Base-by-base conservation (phyloP, 2,329 filamentous ascomycete genomes). In the Drechslerella dactyloides region DNA sequence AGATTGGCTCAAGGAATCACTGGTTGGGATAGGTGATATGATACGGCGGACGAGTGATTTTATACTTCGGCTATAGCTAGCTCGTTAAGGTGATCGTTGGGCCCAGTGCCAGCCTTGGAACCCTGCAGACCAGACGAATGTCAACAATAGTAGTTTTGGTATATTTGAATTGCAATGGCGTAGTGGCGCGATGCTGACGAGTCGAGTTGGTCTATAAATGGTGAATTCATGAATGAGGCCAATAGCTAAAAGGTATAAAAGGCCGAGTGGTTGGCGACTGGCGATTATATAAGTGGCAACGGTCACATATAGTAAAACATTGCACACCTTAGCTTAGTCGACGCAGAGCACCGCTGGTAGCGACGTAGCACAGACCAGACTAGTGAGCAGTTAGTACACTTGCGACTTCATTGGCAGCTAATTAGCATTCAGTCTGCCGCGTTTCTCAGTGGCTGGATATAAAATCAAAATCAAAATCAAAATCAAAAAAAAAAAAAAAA, bases 381-480 rank as follows among this genome's bases (percentile, higher is more conserved):
- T 4, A 17, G 3, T 13, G 4, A 44, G 13, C 40, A 19, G 6
- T 19, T 15, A 19, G 19, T 21, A 5, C 40, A 44, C 15, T 15
- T 2, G 44, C 40, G 5, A 33, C 27, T 33, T 8, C 27, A 33
- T 33, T 33, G 8, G 27, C 27, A 33, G 27, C 8, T 33, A 33
- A 8, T 33, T 33, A 33, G 27, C n/a, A n/a, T 33, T 33, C 27
- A 8, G 27, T 33, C 27, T 33, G 27, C 27, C 8, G 3, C 27
- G 3, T 33, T 33, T 33, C 27, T 33, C 8, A 8, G 27, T 33
- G 27, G 27, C 27, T 33, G 27, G 27, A 33, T 33, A 33, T n/a
- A 46, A 46, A 46, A 46, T n/a, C 15, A 46, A 46, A 46, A 15
- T n/a, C 15, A 46, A 46, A n/a, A n/a, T n/a, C n/a, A n/a, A n/a